Percentiles rank a stretch among this genome's conserved stretches.
phyloP scores from a whole-genome alignment of 352 stramenopile genomes.

The Phytophthora syringae region DNA sequence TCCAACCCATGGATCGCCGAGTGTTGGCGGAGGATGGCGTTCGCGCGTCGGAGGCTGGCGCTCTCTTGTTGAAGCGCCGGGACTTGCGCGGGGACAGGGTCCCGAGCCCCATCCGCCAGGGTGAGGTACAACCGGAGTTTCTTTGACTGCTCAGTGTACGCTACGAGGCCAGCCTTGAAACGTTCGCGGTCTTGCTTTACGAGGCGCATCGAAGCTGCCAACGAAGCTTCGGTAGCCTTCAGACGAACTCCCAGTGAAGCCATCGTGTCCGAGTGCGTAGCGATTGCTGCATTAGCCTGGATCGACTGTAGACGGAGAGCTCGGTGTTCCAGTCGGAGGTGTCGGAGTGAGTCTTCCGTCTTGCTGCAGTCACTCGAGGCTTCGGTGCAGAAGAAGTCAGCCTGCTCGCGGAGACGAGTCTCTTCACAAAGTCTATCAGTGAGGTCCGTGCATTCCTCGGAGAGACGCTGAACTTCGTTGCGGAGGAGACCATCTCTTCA shows the following conservation, averaged over 20 bases:
- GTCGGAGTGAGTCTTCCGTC: not conserved
- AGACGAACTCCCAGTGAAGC: not conserved
- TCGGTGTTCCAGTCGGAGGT: not conserved
- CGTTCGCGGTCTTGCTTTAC: not conserved
- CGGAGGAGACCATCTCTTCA: too few species aligned
- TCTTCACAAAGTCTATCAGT: not conserved
- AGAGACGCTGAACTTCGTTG: too few species aligned
- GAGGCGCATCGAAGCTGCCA: not conserved
- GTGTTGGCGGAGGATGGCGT: not conserved
- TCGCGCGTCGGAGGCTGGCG: not conserved
- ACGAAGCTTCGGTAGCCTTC: not conserved
- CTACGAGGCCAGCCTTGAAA: not conserved
- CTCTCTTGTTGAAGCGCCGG: not conserved
- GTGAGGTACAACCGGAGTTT: not conserved
- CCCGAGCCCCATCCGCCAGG: not conserved
- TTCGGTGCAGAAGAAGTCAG: not conserved
- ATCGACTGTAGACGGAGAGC: not conserved
- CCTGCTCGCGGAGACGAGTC: not conserved
- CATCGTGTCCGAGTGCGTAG: not conserved
- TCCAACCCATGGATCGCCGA: not conserved
- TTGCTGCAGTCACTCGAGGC: not conserved
- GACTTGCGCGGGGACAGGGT: not conserved
- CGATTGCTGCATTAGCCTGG: not conserved
- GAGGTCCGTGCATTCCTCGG: too few species aligned
- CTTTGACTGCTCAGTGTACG: not conserved